Conservation (phyloP, 1,284 basidiomycete species). For the Rhodotorula sp. region DNA sequence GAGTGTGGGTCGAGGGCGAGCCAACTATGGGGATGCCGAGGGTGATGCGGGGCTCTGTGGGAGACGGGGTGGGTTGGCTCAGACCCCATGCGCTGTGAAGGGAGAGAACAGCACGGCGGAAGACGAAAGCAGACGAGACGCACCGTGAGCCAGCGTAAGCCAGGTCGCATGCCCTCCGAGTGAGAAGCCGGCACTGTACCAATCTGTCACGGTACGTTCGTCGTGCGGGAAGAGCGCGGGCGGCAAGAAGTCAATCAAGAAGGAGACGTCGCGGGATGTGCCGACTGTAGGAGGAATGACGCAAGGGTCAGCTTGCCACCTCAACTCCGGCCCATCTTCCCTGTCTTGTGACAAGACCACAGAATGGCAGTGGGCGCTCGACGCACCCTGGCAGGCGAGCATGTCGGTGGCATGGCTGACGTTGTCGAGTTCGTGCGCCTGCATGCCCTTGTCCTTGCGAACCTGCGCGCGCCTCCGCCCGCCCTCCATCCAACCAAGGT, state of each 20-base stretch:
- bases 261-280: constrained; percentile 70
- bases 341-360: neutral
- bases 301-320: neutral
- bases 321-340: too few species aligned
- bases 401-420: constrained; percentile 45
- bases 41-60: constrained; percentile 64
- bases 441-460: constrained; percentile 35
- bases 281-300: constrained; percentile 51
- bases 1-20: constrained; percentile 68
- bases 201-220: constrained; percentile 64
- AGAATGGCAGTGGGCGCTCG: neutral
- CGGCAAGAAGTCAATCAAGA: constrained; percentile 76
- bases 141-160: constrained; percentile 65
- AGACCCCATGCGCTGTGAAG: constrained; percentile 4
- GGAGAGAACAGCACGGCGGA: neutral
- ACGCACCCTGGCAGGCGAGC: constrained; percentile 46
- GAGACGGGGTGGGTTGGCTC: too few species aligned
- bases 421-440: constrained; percentile 43
- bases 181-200: constrained; percentile 66
- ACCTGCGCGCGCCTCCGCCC: constrained; percentile 45
- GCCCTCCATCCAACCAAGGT: constrained; percentile 48
- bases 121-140: constrained; percentile 23
- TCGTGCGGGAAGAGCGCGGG: constrained; percentile 70
- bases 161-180: constrained; percentile 76
- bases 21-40: constrained; percentile 71